These are phyloP conservation scores for Talaromyces sp. DNA, from an alignment of 2,329 filamentous ascomycete species.

Conservation along the genomic window DNA sequence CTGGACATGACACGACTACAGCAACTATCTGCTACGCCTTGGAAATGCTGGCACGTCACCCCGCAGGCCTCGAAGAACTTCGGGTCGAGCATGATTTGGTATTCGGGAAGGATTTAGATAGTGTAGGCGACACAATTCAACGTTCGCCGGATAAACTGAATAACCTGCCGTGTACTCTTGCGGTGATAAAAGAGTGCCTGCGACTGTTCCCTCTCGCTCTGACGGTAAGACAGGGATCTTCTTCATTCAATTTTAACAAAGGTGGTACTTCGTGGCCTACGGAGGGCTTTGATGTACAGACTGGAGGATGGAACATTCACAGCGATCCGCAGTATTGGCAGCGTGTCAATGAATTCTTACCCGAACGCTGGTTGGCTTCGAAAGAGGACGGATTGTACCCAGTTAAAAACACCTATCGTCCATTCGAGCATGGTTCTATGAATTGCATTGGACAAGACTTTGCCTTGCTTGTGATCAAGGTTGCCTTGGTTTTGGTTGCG, in stretches of 20 bases:
- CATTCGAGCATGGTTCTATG: conserved; percentile 51
- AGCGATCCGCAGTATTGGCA: conserved; percentile 2
- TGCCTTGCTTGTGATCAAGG: conserved; percentile 44
- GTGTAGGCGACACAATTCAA: conserved; percentile 41
- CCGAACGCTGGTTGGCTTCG: conserved; percentile 7
- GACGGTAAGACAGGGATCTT: background rate
- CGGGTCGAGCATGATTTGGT: conserved; percentile 54
- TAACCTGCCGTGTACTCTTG: conserved; percentile 53
- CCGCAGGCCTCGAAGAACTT: conserved; percentile 36
- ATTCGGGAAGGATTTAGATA: conserved; percentile 46
- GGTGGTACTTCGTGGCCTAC: background rate
- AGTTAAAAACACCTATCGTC: conserved; percentile 43
- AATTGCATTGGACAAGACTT: conserved; percentile 53
- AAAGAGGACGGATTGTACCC: background rate
- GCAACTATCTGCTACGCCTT: conserved; percentile 35
- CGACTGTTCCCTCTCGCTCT: conserved; percentile 51
- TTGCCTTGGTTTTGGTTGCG: conserved; percentile 27
- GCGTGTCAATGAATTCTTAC: conserved; percentile 3
- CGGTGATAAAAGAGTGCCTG: conserved; percentile 56
- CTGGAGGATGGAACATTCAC: conserved; percentile 6
- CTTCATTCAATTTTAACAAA: background rate
- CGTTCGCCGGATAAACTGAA: conserved; percentile 50
- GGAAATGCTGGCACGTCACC: conserved; percentile 39
- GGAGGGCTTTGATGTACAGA: background rate
- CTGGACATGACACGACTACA: conserved; percentile 30